Base-by-base conservation (phyloP, 805 yeast species). In the Candida jianshihensis region DNA sequence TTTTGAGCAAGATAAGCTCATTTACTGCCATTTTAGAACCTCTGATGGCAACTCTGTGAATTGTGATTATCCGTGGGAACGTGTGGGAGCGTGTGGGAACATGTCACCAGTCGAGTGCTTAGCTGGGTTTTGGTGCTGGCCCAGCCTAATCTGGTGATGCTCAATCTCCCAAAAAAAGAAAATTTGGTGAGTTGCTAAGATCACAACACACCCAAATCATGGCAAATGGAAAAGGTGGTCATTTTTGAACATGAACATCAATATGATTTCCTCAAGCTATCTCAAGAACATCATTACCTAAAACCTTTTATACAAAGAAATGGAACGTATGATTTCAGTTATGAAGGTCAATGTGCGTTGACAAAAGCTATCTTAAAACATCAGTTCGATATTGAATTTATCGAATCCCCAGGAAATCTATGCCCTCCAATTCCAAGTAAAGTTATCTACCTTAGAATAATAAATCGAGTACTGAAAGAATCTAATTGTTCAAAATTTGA, bases 381-480 rank as follows among this genome's bases (percentile, higher is more conserved):
- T 12, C 24, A 37, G 18, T 44, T 36, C 24, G 21, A 34, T 1
- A 17, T 48, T 8, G 30, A 40, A 1, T 25, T 49, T 8, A 35
- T 33, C 0, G 8, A 39, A 1, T n/a, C 33, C 4, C 26, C 33
- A 7, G 44, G 43, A 1, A 44, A 43, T 25, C 19, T 49, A 20
- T 37, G 47, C 15, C 54, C 54, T 4, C 41, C 46, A 6, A 19
- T 49, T 13, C 52, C 52, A 1, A 47, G 47, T 1, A 31, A 52
- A 3, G 17, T 33, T 5, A 15, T 20, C 4, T 49, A 49, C 15
- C 15, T 49, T 15, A 20, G 19, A 4, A 38, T 41, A 12, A 31
- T 46, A 2, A 5, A 28, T 1, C 18, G 40, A 1, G 35, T 49
- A 3, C 24, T 49, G 5, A 6, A 30, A 12, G 48, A 47, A 26